A percentile compares a stretch with the other conserved stretches of the same genome.
phyloP scores from a whole-genome alignment of 2,329 filamentous ascomycete genomes.

The Colletotrichum liriopes region DNA sequence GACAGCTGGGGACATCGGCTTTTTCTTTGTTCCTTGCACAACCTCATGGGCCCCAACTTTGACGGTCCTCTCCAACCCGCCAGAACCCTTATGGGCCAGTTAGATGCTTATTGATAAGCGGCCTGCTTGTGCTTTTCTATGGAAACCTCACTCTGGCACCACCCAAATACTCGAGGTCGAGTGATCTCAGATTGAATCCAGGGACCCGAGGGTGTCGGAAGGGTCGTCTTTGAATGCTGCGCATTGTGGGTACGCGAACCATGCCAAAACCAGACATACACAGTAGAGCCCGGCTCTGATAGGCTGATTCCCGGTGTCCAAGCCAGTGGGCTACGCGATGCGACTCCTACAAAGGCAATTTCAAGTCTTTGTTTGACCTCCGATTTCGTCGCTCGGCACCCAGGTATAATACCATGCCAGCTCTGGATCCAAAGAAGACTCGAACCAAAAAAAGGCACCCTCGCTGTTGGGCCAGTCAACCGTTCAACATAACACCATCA shows the following conservation, averaged over 20 bases:
- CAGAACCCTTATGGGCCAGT: background rate
- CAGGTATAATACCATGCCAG: background rate
- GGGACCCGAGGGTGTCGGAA: background rate
- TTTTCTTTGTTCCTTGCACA: background rate
- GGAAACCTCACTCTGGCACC: background rate
- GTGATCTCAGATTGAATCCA: background rate
- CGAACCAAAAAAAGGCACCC: background rate
- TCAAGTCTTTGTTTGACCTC: background rate
- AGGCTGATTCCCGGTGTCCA: background rate
- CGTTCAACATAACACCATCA: background rate
- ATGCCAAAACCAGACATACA: background rate
- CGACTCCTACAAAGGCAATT: background rate
- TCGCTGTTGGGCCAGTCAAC: background rate
- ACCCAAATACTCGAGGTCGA: background rate
- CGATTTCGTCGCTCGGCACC: background rate
- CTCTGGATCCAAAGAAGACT: background rate
- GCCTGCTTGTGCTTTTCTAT: background rate
- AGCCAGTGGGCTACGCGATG: background rate
- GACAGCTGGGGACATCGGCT: background rate
- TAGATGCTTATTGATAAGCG: background rate
- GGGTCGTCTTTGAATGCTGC: background rate
- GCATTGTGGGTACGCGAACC: background rate
- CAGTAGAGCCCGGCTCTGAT: background rate
- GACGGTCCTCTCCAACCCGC: background rate
- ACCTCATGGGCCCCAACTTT: background rate